Percentiles rank a stretch among this genome's conserved stretches.
Conservation (phyloP, 768 basidiomycete species). For the Mycena capillaripes region DNA sequence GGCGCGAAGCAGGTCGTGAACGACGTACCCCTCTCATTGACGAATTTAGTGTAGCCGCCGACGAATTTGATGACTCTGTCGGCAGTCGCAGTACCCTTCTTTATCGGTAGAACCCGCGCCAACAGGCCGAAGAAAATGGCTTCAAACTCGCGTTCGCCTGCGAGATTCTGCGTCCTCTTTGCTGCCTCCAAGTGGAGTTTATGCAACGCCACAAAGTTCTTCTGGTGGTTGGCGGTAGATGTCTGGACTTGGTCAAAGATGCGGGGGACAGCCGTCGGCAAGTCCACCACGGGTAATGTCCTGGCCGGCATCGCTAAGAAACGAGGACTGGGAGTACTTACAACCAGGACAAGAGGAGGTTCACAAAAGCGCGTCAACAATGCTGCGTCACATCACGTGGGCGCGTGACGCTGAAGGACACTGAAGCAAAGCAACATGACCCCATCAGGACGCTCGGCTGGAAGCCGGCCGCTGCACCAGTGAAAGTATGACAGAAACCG, state of each 20-base stretch:
- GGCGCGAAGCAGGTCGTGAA: not conserved
- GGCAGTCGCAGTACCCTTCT: conserved; percentile 84
- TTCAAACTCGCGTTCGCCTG: conserved; percentile 86
- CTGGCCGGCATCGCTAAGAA: conserved; percentile 27
- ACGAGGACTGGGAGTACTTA: too few species aligned
- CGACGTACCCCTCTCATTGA: conserved; percentile 80
- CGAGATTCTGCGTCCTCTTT: conserved; percentile 67
- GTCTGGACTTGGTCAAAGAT: conserved; percentile 88
- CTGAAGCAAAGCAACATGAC: too few species aligned
- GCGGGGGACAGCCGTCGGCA: conserved; percentile 58
- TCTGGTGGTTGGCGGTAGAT: conserved; percentile 86
- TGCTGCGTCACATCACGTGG: not conserved
- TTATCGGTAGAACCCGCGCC: conserved; percentile 72
- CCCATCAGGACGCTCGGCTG: too few species aligned
- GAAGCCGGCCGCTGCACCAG: too few species aligned
- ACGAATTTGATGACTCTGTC: conserved; percentile 89
- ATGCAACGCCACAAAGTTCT: conserved; percentile 87
- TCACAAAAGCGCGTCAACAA: too few species aligned
- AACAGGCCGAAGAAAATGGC: conserved; percentile 73
- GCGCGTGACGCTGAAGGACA: not conserved
- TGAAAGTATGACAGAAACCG: too few species aligned
- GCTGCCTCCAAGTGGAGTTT: conserved; percentile 83
- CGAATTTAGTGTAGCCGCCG: conserved; percentile 80
- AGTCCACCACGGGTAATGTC: conserved; percentile 8
- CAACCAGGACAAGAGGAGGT: too few species aligned